These are phyloP conservation scores for Protomyces inundatus DNA, from an alignment of 1,139 yeast genomes.

Conservation along the genomic window DNA sequence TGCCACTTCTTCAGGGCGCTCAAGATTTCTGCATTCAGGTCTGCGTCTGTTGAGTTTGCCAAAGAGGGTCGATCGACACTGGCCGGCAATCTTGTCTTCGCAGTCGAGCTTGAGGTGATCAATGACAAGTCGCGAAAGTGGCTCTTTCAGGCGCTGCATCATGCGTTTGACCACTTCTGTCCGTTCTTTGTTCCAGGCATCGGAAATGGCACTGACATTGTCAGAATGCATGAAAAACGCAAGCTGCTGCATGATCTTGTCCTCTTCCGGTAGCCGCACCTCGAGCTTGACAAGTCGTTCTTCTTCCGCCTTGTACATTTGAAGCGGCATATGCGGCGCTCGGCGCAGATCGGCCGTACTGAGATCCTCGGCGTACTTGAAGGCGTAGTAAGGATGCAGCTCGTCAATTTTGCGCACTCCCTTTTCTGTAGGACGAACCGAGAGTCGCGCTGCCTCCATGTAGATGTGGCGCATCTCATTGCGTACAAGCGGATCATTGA, in stretches of 20 bases:
- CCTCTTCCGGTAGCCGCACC: conserved; percentile 39
- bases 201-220: conserved; percentile 74
- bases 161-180: conserved; percentile 62
- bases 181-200: conserved; percentile 77
- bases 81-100: conserved; percentile 62
- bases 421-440: conserved; percentile 76
- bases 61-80: conserved; percentile 64
- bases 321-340: conserved; percentile 72
- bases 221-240: conserved; percentile 63
- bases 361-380: conserved; percentile 83
- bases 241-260: conserved; percentile 45
- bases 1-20: conserved; percentile 46
- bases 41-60: conserved; percentile 63
- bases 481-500: conserved; percentile 76
- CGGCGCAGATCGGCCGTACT: conserved; percentile 65
- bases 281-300: conserved; percentile 52
- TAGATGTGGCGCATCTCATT: conserved; percentile 64
- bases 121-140: conserved; percentile 69
- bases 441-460: conserved; percentile 61
- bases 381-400: conserved; percentile 76
- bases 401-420: conserved; percentile 78
- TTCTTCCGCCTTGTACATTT: conserved; percentile 87
- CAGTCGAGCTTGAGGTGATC: conserved; percentile 78
- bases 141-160: conserved; percentile 60
- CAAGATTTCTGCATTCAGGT: conserved; percentile 42